Evolutionary conservation across 352 stramenopile species (phyloP).

Genomic region (Phytophthora sansomeana): DNA sequence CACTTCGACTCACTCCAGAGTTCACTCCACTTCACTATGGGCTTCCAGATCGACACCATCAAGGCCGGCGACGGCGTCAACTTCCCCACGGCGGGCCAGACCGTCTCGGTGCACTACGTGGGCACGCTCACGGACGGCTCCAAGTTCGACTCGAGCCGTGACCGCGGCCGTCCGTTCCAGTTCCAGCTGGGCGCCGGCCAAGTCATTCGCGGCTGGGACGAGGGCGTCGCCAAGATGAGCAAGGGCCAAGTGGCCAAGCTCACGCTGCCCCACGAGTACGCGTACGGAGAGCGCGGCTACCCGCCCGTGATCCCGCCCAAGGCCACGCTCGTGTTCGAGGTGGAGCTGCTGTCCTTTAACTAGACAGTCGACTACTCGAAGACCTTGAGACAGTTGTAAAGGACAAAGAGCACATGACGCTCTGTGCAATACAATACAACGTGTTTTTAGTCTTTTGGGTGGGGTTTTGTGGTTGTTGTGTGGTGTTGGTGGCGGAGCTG

Average conservation of each 20-base stretch:
- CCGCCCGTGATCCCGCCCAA: slow-evolving; percentile 92
- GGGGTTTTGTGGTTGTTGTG: background rate
- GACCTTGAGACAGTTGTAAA: background rate
- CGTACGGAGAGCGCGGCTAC: slow-evolving; percentile 92
- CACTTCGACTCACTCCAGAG: slow-evolving; percentile 14
- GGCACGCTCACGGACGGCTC: slow-evolving; percentile 77
- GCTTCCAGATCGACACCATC: slow-evolving; percentile 80
- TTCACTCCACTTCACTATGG: slow-evolving; percentile 32
- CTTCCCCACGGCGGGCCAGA: slow-evolving; percentile 76
- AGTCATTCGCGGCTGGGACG: slow-evolving; percentile 85
- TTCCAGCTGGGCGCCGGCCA: slow-evolving; percentile 81
- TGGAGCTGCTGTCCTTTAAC: slow-evolving; percentile 89
- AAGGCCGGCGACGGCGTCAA: slow-evolving; percentile 81
- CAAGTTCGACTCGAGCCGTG: slow-evolving; percentile 87
- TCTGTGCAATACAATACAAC: slow-evolving; percentile 23
- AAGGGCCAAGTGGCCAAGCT: slow-evolving; percentile 95
- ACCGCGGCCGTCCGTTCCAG: slow-evolving; percentile 80
- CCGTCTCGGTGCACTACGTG: slow-evolving; percentile 83
- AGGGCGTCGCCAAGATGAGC: slow-evolving; percentile 87
- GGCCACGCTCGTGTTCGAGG: slow-evolving; percentile 94
- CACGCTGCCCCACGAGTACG: slow-evolving; percentile 93
- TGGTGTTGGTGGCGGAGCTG: slow-evolving; percentile 22
- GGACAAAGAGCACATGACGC: background rate
- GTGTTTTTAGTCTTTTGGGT: background rate
- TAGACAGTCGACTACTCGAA: slow-evolving; percentile 36